Evolutionary conservation across 1,284 basidiomycete genomes (phyloP), one percentile per base, ranked within the genome.

Genomic region (Abortiporus biennis): DNA sequence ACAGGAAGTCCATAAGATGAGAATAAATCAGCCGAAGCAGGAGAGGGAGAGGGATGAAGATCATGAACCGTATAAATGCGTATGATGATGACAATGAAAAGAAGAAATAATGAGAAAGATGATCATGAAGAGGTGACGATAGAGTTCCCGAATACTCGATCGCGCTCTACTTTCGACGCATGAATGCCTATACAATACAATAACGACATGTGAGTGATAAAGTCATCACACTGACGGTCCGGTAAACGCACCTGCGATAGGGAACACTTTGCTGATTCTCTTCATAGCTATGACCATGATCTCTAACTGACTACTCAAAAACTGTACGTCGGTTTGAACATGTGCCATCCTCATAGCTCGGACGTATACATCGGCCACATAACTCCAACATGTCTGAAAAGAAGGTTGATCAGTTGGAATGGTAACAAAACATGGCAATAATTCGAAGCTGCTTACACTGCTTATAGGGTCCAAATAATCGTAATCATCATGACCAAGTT

Each of bases 381-480:
- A 60, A 29, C 58, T 60, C 68, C 69, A 71, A 46, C 66, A 68
- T 4, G 66, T 58, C 64, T 68, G 45, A 17, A 22, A 27, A 19
- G 16, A 11, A 6, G 16, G 9, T 33, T 36, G 37, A 37, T 38
- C 21, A 33, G 21, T 29, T n/a, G n/a, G 17, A 5, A 41, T 32
- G 13, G 17, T 24, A 13, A 13, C 19, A 13, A 3, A 24, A 27
- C 19, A 16, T 40, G 24, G 19, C n/a, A 40, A 41, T 17, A 44
- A 27, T 5, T 4, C 20, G 37, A 43, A 17, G 40, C 43, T 29
- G 42, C 51, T 40, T 45, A 76, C 74, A 29, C 67, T 66, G 19
- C 74, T 59, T 38, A 73, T 66, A 12, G 75, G 74, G 57, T 77
- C 74, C 22, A 79, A 54, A 46, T 64, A 69, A 41, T 65, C 62